phyloP scores from a whole-genome alignment of 2,329 filamentous ascomycete genomes.

The Colletotrichum liriopes region DNA sequence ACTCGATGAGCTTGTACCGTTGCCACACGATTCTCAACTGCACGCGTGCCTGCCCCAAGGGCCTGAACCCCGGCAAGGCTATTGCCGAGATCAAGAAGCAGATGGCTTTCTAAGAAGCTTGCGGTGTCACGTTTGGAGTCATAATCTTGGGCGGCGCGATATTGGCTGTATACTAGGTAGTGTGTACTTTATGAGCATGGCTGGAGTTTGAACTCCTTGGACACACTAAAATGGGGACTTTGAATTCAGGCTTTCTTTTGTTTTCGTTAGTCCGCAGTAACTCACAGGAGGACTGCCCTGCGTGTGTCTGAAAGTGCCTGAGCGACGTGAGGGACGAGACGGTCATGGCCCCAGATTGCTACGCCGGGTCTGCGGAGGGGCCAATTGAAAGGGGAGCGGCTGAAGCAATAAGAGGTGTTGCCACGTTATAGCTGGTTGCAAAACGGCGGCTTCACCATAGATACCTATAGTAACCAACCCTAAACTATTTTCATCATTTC shows the following conservation, averaged over 20 bases:
- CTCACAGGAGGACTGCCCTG: conserved; percentile 20
- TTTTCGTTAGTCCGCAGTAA: conserved; percentile 31
- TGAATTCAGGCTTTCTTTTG: conserved; percentile 43
- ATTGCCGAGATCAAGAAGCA: conserved; percentile 99
- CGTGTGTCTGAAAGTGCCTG: conserved; percentile 18
- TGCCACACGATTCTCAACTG: conserved; percentile 99
- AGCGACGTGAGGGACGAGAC: neutral
- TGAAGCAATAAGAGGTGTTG: conserved; percentile 3
- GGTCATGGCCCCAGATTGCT: conserved; percentile 5
- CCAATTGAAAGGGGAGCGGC: neutral
- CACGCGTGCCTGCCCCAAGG: conserved; percentile 98
- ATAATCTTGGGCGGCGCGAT: conserved; percentile 42
- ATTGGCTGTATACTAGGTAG: conserved; percentile 44
- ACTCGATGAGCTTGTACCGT: conserved; percentile 98
- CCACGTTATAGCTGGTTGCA: conserved; percentile 18
- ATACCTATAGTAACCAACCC: conserved; percentile 33
- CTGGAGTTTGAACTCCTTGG: conserved; percentile 40
- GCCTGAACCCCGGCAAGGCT: conserved; percentile 93
- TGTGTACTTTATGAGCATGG: conserved; percentile 40
- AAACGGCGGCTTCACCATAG: conserved; percentile 25
- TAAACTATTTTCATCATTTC: conserved; percentile 25
- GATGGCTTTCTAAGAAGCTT: conserved; percentile 74
- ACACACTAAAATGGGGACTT: conserved; percentile 40
- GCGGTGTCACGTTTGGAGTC: conserved; percentile 34
- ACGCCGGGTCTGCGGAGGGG: neutral